A percentile compares a stretch with the other conserved stretches of the same genome.
These are phyloP conservation scores for Clohesyomyces aquaticus DNA, from an alignment of 495 filamentous ascomycete species.

Conservation along the genomic window DNA sequence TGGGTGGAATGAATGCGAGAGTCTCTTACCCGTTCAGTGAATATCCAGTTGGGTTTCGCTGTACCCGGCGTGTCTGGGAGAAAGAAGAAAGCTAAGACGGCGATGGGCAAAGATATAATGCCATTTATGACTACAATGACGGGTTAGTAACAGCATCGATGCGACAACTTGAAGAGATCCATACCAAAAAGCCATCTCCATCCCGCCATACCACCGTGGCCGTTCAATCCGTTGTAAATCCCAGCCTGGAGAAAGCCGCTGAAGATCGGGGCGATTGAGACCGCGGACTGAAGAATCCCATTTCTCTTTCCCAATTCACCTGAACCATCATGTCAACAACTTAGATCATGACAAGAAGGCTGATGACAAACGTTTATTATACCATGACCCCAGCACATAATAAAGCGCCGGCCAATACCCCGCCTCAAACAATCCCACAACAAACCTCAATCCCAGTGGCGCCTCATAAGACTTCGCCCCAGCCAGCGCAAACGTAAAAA, in stretches of 20 bases:
- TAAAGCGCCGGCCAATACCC: constrained; percentile 8
- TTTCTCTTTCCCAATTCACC: constrained; percentile 18
- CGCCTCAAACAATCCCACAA: constrained; percentile 8
- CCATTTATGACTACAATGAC: neutral
- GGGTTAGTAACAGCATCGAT: neutral
- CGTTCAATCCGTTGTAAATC: constrained; percentile 13
- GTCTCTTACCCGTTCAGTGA: too few species aligned
- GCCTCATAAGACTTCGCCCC: constrained; percentile 13
- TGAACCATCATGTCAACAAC: too few species aligned
- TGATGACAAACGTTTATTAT: too few species aligned
- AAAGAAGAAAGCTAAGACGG: constrained; percentile 3
- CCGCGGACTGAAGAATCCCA: constrained; percentile 4
- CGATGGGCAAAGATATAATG: constrained; percentile 12
- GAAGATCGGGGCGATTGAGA: constrained; percentile 7
- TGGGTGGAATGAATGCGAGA: too few species aligned
- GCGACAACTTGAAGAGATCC: neutral
- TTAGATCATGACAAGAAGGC: too few species aligned
- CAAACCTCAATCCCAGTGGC: constrained; percentile 8
- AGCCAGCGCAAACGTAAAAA: constrained; percentile 16
- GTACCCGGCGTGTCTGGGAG: constrained; percentile 7
- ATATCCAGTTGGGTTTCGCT: too few species aligned
- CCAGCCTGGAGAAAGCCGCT: constrained; percentile 13
- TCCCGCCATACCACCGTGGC: neutral
- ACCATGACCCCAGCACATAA: constrained; percentile 14
- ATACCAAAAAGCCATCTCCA: constrained; percentile 17